phyloP scores from a whole-genome alignment of 2,329 filamentous ascomycete species.

The Fusarium xylarioides region DNA sequence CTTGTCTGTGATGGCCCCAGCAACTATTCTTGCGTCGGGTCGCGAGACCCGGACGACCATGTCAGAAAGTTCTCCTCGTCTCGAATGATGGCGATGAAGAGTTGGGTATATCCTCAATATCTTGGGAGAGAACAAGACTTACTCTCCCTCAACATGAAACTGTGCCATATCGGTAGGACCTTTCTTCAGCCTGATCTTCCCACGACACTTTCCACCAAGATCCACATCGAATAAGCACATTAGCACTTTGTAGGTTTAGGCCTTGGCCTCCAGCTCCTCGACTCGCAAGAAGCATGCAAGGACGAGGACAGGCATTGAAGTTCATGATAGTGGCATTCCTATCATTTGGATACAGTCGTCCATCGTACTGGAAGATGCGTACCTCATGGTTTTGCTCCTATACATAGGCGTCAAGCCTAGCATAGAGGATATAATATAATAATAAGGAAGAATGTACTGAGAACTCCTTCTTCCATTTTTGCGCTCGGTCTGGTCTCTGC shows the following conservation, averaged over 20 bases:
- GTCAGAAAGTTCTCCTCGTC: not conserved
- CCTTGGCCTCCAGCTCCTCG: not conserved
- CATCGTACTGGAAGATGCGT: not conserved
- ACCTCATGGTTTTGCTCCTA: rapidly evolving
- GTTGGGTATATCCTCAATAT: not conserved
- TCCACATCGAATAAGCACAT: not conserved
- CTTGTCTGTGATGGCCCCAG: not conserved
- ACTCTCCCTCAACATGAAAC: rapidly evolving
- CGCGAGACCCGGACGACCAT: not conserved
- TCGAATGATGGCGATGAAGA: not conserved
- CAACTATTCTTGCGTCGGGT: not conserved
- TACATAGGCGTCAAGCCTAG: not conserved
- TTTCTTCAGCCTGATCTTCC: not conserved
- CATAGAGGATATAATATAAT: not conserved
- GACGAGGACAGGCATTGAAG: not conserved
- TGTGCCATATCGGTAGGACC: not conserved
- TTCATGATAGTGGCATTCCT: not conserved
- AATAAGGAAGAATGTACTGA: rapidly evolving
- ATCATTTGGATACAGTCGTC: not conserved
- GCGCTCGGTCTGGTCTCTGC: not conserved
- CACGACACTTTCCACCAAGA: not conserved
- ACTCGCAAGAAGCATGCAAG: not conserved
- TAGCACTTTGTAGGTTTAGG: not conserved
- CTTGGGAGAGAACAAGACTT: not conserved
- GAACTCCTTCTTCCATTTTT: not conserved